These are phyloP conservation scores for Coprinellus aureogranulatus DNA, from an alignment of 768 basidiomycete species.

Conservation along the genomic window DNA sequence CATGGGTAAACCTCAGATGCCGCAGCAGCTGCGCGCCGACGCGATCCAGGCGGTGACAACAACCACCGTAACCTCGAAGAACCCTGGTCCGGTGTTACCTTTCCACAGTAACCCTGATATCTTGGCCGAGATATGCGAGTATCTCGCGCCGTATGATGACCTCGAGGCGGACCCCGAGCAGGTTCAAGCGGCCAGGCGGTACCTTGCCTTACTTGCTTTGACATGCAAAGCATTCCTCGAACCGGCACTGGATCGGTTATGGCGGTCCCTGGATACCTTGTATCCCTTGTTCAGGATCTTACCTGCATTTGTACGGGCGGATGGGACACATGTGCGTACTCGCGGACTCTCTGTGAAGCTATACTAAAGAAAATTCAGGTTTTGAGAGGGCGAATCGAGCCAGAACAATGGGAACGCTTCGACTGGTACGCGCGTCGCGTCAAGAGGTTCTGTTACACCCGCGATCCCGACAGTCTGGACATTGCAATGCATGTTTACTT, in stretches of 20 bases:
- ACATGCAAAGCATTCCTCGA: slow-evolving; percentile 30
- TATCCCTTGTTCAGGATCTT: slow-evolving; percentile 31
- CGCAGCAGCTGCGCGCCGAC: not conserved
- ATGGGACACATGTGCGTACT: slow-evolving; percentile 29
- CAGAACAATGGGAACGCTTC: slow-evolving; percentile 29
- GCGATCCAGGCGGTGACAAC: not conserved
- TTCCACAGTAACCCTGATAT: slow-evolving; percentile 30
- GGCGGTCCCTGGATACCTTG: slow-evolving; percentile 30
- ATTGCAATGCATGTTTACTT: slow-evolving; percentile 37
- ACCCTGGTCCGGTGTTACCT: not conserved
- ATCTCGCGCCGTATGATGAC: slow-evolving; percentile 20
- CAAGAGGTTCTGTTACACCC: slow-evolving; percentile 26
- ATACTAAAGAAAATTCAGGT: slow-evolving; percentile 18
- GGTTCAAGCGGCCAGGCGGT: slow-evolving; percentile 4
- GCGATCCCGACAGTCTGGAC: slow-evolving; percentile 27
- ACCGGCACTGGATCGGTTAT: slow-evolving; percentile 31
- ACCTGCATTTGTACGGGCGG: slow-evolving; percentile 26
- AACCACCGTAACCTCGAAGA: not conserved
- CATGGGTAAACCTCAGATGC: not conserved
- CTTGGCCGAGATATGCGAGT: slow-evolving; percentile 28
- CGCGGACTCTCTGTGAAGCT: not conserved
- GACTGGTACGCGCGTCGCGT: slow-evolving; percentile 30
- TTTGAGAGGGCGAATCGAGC: slow-evolving; percentile 22
- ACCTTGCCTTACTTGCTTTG: slow-evolving; percentile 21
- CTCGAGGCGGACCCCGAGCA: slow-evolving; percentile 16